These are phyloP conservation scores for Magnusiomyces tetraspermus DNA, from an alignment of 1,139 yeast genomes.

Conservation along the genomic window DNA sequence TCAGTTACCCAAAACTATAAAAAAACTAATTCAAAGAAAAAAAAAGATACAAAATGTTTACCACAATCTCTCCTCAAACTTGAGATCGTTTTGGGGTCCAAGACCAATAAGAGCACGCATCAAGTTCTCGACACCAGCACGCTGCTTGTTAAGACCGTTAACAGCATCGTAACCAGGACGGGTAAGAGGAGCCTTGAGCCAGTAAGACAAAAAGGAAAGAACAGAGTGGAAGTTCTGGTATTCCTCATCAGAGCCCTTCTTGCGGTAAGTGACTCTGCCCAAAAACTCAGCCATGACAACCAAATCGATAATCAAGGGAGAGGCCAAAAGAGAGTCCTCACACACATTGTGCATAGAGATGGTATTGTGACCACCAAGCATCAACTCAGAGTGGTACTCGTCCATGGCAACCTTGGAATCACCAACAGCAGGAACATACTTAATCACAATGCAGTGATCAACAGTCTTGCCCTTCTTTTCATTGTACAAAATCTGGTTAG, in stretches of 20 bases:
- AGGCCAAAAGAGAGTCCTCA: constrained; percentile 90
- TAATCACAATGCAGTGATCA: constrained; percentile 93
- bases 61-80: constrained; percentile 82
- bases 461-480: constrained; percentile 68
- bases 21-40: background rate
- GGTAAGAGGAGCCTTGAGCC: constrained; percentile 94
- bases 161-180: constrained; percentile 87
- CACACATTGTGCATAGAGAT: constrained; percentile 91
- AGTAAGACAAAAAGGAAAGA: constrained; percentile 78
- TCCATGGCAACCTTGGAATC: constrained; percentile 98
- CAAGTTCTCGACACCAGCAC: constrained; percentile 84
- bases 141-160: constrained; percentile 91
- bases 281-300: constrained; percentile 85
- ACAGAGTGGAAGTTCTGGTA: constrained; percentile 75
- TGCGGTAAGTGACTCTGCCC: constrained; percentile 73
- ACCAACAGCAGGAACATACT: constrained; percentile 88
- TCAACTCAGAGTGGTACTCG: constrained; percentile 90
- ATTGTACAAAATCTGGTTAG: constrained; percentile 78
- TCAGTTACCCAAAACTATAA: background rate
- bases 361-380: constrained; percentile 96
- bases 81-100: constrained; percentile 81
- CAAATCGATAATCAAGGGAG: constrained; percentile 88
- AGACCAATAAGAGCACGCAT: constrained; percentile 84
- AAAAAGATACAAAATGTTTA: constrained; percentile 19
- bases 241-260: constrained; percentile 35